A percentile compares a stretch with the other conserved stretches of the same genome.
Evolutionary conservation across 805 yeast species (phyloP).

Genomic region (Cyberlindnera americana): DNA sequence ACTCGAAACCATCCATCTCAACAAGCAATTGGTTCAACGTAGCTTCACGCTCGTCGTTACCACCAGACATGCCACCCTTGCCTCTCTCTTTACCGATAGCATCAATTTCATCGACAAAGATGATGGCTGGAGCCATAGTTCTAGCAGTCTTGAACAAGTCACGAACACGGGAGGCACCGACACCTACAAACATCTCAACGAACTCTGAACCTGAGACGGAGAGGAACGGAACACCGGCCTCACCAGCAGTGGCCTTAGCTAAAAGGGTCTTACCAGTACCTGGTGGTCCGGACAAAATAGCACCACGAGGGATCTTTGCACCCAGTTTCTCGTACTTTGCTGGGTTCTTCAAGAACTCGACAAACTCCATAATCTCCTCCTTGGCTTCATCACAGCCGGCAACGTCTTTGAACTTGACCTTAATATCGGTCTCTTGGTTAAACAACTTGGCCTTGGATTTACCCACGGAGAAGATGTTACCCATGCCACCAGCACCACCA

Average conservation of each 20-base stretch:
- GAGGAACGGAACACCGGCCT: constrained; percentile 90
- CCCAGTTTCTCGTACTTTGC: constrained; percentile 81
- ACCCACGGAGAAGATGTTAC: constrained; percentile 73
- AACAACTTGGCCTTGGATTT: constrained; percentile 76
- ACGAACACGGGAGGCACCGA: constrained; percentile 92
- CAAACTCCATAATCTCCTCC: constrained; percentile 94
- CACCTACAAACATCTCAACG: constrained; percentile 97
- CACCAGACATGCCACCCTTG: constrained; percentile 70
- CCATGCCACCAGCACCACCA: constrained; percentile 50
- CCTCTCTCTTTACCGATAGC: constrained; percentile 88
- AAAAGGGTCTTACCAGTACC: constrained; percentile 94
- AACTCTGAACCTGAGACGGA: constrained; percentile 93
- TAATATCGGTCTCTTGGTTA: constrained; percentile 80
- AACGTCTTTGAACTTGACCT: constrained; percentile 80
- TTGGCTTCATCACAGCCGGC: constrained; percentile 96
- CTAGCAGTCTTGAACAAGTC: constrained; percentile 88
- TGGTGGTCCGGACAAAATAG: constrained; percentile 90
- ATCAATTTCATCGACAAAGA: constrained; percentile 92
- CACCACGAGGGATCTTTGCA: constrained; percentile 95
- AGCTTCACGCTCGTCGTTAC: constrained; percentile 90
- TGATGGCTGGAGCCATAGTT: constrained; percentile 84
- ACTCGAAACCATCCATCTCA: constrained; percentile 92
- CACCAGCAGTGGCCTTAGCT: constrained; percentile 96
- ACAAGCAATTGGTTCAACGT: constrained; percentile 89
- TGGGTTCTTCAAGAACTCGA: constrained; percentile 82